Percentiles rank a stretch among this genome's conserved stretches.
Evolutionary conservation across 148 eudicot species (phyloP).

Genomic region (Simmondsia chinensis): DNA sequence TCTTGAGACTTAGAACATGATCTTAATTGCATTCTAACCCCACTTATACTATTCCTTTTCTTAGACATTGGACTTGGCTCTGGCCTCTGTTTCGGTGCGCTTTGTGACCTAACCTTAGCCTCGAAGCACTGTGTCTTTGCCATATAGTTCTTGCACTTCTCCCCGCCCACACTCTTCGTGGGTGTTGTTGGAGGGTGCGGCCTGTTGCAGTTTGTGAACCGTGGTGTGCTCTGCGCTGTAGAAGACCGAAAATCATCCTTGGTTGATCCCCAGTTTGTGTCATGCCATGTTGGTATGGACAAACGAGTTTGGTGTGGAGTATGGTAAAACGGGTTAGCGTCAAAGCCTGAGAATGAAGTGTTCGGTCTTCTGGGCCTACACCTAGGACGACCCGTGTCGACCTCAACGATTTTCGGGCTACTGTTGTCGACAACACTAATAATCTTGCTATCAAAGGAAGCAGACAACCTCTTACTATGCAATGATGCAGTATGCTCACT

Average conservation of each 20-base stretch:
- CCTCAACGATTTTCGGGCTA: slow-evolving; percentile 59
- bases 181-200: slow-evolving; percentile 27
- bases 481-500: slow-evolving; percentile 31
- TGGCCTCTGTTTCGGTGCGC: slow-evolving; percentile 65
- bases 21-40: slow-evolving; percentile 70
- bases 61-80: slow-evolving; percentile 36
- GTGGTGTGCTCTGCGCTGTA: slow-evolving; percentile 60
- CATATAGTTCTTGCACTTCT: slow-evolving; percentile 32
- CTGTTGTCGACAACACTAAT: slow-evolving; percentile 32
- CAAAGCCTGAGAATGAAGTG: slow-evolving; percentile 23
- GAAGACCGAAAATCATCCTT: slow-evolving; percentile 47
- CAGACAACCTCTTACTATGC: slow-evolving; percentile 60
- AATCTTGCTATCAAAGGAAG: slow-evolving; percentile 44
- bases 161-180: slow-evolving; percentile 36
- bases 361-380: slow-evolving; percentile 27
- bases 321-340: slow-evolving; percentile 32
- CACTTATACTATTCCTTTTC: slow-evolving; percentile 64
- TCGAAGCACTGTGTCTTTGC: slow-evolving; percentile 48
- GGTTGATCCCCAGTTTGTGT: slow-evolving; percentile 33
- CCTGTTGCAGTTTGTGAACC: slow-evolving; percentile 23
- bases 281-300: slow-evolving; percentile 31
- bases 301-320: slow-evolving; percentile 20
- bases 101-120: slow-evolving; percentile 61
- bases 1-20: slow-evolving; percentile 75
- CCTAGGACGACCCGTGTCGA: slow-evolving; percentile 58